These are phyloP conservation scores for Keithomyces neogunnii DNA, from an alignment of 2,329 filamentous ascomycete species.

Conservation along the genomic window DNA sequence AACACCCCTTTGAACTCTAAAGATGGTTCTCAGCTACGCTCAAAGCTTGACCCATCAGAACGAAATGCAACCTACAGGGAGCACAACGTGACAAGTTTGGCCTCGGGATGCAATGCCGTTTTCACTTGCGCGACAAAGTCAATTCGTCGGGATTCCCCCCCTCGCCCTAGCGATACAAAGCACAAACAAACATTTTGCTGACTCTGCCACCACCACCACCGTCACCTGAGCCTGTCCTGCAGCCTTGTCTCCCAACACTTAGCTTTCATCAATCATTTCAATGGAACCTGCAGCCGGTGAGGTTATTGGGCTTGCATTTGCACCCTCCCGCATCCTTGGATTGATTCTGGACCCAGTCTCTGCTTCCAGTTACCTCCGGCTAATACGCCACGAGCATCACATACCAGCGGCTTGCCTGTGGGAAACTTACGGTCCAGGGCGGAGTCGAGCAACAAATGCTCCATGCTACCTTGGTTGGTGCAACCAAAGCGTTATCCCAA, in stretches of 20 bases:
- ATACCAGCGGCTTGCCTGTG: background rate
- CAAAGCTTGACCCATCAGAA: no score
- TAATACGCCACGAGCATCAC: conserved; percentile 1
- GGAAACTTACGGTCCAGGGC: background rate
- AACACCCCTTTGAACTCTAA: no score
- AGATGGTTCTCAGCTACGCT: no score
- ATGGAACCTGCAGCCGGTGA: conserved; percentile 3
- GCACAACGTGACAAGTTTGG: no score
- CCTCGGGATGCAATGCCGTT: no score
- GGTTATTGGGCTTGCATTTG: background rate
- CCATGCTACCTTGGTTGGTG: background rate
- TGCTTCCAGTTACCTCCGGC: background rate
- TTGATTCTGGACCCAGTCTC: conserved; percentile 1
- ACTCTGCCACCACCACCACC: background rate
- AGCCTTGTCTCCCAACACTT: background rate
- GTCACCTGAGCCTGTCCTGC: background rate
- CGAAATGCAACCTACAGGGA: no score
- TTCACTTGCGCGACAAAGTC: background rate
- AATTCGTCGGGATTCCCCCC: background rate
- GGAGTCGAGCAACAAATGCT: background rate
- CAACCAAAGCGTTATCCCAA: background rate
- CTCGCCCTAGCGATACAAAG: background rate
- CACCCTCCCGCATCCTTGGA: background rate
- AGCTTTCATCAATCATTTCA: background rate
- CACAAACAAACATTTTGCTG: background rate